Conservation (phyloP, 2,329 filamentous ascomycete genomes). For the Microsporum canis region DNA sequence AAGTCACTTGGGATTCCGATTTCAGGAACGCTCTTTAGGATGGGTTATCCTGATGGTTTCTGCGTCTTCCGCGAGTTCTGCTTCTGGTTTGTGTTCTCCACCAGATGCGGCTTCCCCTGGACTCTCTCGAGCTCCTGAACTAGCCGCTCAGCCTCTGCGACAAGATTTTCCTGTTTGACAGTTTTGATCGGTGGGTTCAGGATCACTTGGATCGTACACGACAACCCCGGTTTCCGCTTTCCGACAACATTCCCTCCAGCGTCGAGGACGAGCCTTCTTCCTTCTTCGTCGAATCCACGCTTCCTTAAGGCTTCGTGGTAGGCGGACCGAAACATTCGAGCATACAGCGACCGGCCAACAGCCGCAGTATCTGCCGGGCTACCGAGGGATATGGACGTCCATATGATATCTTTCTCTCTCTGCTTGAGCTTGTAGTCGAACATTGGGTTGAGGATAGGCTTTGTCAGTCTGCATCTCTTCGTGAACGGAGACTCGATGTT, state of each 20-base stretch:
- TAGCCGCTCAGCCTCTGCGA: neutral
- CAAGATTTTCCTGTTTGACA: neutral
- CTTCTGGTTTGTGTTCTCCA: neutral
- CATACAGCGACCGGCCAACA: constrained; percentile 38
- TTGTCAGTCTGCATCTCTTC: constrained; percentile 9
- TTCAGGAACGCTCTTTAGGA: too few species aligned
- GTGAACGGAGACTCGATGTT: constrained; percentile 19
- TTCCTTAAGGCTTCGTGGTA: constrained; percentile 37
- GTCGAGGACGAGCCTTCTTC: constrained; percentile 11
- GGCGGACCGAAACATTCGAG: constrained; percentile 35
- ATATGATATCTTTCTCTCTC: constrained; percentile 35
- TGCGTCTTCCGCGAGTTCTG: neutral
- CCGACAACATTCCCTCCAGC: neutral
- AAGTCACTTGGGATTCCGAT: too few species aligned
- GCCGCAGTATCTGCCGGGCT: constrained; percentile 26
- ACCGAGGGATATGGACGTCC: constrained; percentile 36
- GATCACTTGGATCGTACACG: neutral
- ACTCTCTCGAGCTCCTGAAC: neutral
- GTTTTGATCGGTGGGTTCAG: neutral
- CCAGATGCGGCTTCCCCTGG: neutral
- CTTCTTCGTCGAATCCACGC: constrained; percentile 35
- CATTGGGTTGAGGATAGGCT: constrained; percentile 23
- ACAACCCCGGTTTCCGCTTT: neutral
- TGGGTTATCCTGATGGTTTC: neutral
- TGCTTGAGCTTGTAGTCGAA: constrained; percentile 27